Base-by-base conservation (phyloP, 306 rosid genomes). In the Cicer judaicum region DNA sequence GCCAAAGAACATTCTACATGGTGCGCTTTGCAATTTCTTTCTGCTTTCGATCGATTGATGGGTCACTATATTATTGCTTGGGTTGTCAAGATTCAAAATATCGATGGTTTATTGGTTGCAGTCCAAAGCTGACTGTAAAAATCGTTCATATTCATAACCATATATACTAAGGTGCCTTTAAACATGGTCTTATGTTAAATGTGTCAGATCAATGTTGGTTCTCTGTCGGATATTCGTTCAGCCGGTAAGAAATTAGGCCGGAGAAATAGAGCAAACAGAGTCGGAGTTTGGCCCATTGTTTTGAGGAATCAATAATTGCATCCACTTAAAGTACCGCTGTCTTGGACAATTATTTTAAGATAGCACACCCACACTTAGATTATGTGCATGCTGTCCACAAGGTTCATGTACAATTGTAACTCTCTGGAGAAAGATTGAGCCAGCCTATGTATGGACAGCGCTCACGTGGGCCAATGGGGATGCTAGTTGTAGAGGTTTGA, bases 31-130 rank as follows among this genome's bases (percentile, higher is more conserved):
- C 6, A 18, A 18, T 6, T 34, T 16, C 19, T n/a, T 11, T 24
- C 10, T 59, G 21, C 36, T 39, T 7, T 34, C 73, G 64, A 24
- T 55, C 44, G 46, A 19, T 61, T 44, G 73, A 64, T 73, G 79
- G 73, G 73, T 72, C 82, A 48, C 52, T 43, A 7, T 38, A 3
- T 36, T 50, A 8, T 16, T 16, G 59, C 29, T 16, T 68, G 15
- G 64, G 64, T 60, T 42, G 15, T 62, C 38, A 40, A 21, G 15
- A 60, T 61, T 72, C 56, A 14, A 55, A 44, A 9, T 63, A 54
- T 55, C 19, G 59, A 3, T 34, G 19, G 8, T 47, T 36, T 53
- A 29, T 29, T 29, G 36, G 36, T 29, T 55, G 49, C 34, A 43
- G 24, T 46, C 8, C 55, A 39, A 55, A 49, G 57, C 48, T 61